A percentile compares a stretch with the other conserved stretches of the same genome.
These are phyloP conservation scores for Linum tenue DNA, from an alignment of 345 rosid species.

Conservation along the genomic window DNA sequence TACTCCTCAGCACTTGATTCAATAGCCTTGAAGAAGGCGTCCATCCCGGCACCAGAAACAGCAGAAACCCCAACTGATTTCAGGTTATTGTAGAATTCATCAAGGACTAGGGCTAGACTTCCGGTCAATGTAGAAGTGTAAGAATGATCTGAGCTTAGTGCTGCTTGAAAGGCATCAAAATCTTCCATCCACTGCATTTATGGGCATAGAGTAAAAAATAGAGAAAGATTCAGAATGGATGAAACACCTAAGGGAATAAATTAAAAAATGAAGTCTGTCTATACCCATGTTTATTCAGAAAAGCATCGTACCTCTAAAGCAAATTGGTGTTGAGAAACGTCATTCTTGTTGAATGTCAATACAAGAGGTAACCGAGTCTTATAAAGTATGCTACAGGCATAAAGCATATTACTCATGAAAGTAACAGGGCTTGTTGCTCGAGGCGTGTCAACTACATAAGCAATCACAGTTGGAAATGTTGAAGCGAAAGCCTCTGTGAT, in stretches of 20 bases:
- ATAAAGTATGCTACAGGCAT: conserved; percentile 80
- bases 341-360: conserved; percentile 70
- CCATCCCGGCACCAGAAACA: conserved; percentile 72
- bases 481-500: conserved; percentile 87
- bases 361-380: conserved; percentile 72
- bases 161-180: conserved; percentile 67
- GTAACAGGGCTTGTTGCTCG: conserved; percentile 67
- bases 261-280: not conserved
- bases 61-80: conserved; percentile 78
- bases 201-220: not conserved
- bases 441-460: conserved; percentile 77
- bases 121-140: conserved; percentile 53
- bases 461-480: conserved; percentile 66
- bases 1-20: conserved; percentile 64
- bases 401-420: conserved; percentile 86
- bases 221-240: not conserved
- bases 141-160: conserved; percentile 46
- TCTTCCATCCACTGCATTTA: conserved; percentile 72
- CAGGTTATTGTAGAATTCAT: conserved; percentile 58
- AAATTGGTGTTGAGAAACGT: conserved; percentile 74
- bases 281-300: not conserved
- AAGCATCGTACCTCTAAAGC: conserved; percentile 56
- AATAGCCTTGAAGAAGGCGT: conserved; percentile 57
- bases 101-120: conserved; percentile 58
- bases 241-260: not conserved